Evolutionary conservation across 2,329 filamentous ascomycete species (phyloP), one percentile per base, ranked within the genome.

Genomic region (Stemphylium lycopersici): DNA sequence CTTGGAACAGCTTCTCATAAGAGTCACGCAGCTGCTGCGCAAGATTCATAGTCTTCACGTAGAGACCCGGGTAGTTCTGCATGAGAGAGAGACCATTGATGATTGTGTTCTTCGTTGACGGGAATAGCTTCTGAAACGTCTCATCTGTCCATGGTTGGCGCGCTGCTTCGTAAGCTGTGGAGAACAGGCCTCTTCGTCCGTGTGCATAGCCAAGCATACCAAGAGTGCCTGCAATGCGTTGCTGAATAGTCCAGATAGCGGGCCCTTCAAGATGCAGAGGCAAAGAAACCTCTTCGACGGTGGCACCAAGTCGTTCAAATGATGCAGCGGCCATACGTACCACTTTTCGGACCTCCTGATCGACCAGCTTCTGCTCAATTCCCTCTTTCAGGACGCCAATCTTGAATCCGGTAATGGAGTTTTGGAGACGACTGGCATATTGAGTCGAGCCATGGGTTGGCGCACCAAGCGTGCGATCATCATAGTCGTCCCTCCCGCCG

Each of bases 121-220:
- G 80, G 60, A 81, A 81, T 0, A 81, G 68, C 44, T 79, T 79
- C 41, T 79, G 72, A 55, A 83, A 84, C 44, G 75, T 76, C n/a
- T 77, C 70, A 12, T 78, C 68, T 0, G 76, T 80, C 79, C 79
- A 82, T 0, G 80, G 80, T 0, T 80, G 75, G 6, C 80, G 73
- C 2, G 76, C 77, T n/a, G 75, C 69, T 57, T 84, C 80, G 29
- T 54, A 68, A 22, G 55, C 64, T 26, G 59, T 64, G 24, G 62
- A 64, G 16, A 66, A 65, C 3, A 67, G 45, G 8, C 62, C 62
- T 53, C 63, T 49, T 29, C 62, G 57, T 16, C 63, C 63, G 40
- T 65, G 63, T 22, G 63, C 60, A 16, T 60, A 59, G 1, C 63
- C 64, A 33, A 67, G 50, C 43, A 82, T 76, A 12, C 81, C 78